These are phyloP conservation scores for Tagetes patula DNA, from an alignment of 129 eudicot species.

Conservation along the genomic window DNA sequence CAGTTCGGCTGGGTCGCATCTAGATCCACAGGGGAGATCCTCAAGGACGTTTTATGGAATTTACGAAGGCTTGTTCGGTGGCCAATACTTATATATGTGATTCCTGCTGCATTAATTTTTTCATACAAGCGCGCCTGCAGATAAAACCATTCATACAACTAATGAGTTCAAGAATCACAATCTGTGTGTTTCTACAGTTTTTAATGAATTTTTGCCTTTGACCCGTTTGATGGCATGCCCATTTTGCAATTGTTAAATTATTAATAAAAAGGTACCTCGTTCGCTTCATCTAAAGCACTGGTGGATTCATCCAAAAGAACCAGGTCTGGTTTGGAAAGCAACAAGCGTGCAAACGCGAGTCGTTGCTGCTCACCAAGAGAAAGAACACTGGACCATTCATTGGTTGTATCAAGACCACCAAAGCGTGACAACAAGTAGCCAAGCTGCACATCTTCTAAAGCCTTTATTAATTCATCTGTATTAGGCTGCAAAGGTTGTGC, in stretches of 20 bases:
- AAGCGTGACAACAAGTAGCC: constrained; percentile 69
- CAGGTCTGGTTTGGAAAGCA: constrained; percentile 74
- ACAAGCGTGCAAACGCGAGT: constrained; percentile 88
- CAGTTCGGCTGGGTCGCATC: constrained; percentile 42
- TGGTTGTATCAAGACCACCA: constrained; percentile 58
- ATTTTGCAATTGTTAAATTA: neutral
- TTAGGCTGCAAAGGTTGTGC: constrained; percentile 48
- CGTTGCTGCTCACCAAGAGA: constrained; percentile 97
- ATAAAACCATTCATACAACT: neutral
- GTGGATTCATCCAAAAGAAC: constrained; percentile 93
- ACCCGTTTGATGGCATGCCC: neutral
- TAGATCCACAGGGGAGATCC: constrained; percentile 44
- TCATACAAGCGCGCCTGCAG: constrained; percentile 66
- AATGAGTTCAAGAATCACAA: neutral
- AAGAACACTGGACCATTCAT: constrained; percentile 93
- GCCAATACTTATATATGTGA: constrained; percentile 77
- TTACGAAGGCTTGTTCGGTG: constrained; percentile 63
- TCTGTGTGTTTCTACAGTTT: neutral
- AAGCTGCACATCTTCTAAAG: constrained; percentile 83
- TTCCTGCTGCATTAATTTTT: constrained; percentile 66
- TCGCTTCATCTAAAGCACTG: constrained; percentile 92
- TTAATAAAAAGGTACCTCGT: constrained; percentile 53
- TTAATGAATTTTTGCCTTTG: neutral
- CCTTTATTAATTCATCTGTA: constrained; percentile 63
- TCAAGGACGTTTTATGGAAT: constrained; percentile 62